Evolutionary conservation across 1,284 basidiomycete species (phyloP).

Genomic region (Wallemia ichthyophaga): DNA sequence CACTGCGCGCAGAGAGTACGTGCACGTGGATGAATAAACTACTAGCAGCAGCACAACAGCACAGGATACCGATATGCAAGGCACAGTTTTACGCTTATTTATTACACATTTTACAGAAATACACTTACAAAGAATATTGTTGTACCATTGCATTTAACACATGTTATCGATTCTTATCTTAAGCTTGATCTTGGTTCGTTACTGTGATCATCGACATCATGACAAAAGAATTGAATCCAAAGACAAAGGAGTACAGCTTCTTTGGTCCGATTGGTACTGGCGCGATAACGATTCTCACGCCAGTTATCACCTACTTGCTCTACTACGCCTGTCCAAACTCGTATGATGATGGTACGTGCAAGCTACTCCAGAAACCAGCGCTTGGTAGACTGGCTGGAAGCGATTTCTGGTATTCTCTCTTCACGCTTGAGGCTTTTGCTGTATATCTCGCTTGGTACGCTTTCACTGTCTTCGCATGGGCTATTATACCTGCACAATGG

Average conservation of each 20-base stretch:
- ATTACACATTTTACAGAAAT: background rate
- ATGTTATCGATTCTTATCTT: too few species aligned
- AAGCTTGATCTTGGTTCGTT: background rate
- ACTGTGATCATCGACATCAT: background rate
- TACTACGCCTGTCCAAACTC: constrained; percentile 60
- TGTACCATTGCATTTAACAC: background rate
- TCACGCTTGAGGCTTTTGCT: constrained; percentile 42
- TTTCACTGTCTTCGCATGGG: constrained; percentile 57
- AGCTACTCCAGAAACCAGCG: background rate
- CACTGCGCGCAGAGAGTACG: background rate
- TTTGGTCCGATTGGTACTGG: constrained; percentile 52
- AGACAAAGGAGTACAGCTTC: constrained; percentile 40
- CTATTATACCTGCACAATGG: constrained; percentile 54
- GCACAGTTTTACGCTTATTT: background rate
- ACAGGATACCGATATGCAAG: background rate
- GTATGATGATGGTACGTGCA: background rate
- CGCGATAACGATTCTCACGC: constrained; percentile 39
- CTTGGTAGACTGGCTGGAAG: background rate
- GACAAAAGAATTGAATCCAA: constrained; percentile 15
- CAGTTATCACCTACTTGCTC: constrained; percentile 41
- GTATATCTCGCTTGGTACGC: constrained; percentile 73
- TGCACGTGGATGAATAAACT: too few species aligned
- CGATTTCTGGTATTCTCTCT: constrained; percentile 38
- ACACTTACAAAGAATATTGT: background rate
- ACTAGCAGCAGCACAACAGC: too few species aligned